These are phyloP conservation scores for Chaetomium strumarium DNA, from an alignment of 2,329 filamentous ascomycete genomes.

Conservation along the genomic window DNA sequence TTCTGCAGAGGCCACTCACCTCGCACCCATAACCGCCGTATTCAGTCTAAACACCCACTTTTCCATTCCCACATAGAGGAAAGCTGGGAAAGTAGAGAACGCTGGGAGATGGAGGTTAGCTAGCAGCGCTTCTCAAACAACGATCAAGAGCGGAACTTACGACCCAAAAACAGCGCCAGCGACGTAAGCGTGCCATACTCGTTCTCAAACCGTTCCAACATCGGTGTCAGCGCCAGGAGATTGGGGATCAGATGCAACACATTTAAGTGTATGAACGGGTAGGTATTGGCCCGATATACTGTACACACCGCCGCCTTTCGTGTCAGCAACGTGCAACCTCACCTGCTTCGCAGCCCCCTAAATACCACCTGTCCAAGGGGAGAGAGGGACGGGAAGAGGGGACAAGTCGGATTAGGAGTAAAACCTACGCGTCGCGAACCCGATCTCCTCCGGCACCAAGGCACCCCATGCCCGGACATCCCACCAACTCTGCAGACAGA, in stretches of 20 bases:
- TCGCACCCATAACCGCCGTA: constrained; percentile 72
- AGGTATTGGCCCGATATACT: constrained; percentile 94
- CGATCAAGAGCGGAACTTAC: constrained; percentile 49
- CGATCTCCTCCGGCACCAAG: constrained; percentile 70
- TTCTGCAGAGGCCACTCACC: too few species aligned
- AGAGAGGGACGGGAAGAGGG: too few species aligned
- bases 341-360: neutral
- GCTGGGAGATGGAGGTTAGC: constrained; percentile 40
- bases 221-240: constrained; percentile 70
- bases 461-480: constrained; percentile 71
- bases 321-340: neutral
- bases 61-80: constrained; percentile 75
- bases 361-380: neutral
- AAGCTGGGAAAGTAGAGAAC: constrained; percentile 73
- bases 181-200: constrained; percentile 88
- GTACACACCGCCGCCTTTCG: constrained; percentile 3
- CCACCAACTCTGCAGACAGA: constrained; percentile 64
- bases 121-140: neutral
- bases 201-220: constrained; percentile 87
- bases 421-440: constrained; percentile 61
- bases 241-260: constrained; percentile 79
- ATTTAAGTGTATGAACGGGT: constrained; percentile 76
- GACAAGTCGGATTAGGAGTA: neutral
- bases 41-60: constrained; percentile 65
- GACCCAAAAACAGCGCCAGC: constrained; percentile 82